Base-by-base conservation (phyloP, 768 basidiomycete genomes). In the Tephrocybe sp. region DNA sequence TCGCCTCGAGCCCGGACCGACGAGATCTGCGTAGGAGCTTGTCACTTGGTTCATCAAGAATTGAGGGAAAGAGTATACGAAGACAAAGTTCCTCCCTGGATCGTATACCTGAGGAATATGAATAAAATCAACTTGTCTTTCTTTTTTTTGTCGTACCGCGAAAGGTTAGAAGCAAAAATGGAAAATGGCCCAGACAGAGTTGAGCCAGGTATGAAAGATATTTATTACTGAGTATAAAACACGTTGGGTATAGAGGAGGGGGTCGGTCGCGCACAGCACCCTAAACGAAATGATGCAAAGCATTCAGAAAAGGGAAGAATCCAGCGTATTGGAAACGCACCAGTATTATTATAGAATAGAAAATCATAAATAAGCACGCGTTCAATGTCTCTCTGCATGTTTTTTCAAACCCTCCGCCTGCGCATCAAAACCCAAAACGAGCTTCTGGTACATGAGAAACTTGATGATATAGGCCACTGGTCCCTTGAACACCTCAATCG, bases 331-430 rank as follows among this genome's bases (percentile, higher is more conserved):
- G 26, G 26, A 26, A 26, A 26, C 26, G 26, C 7, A 26, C 26
- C 26, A 26, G 26, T 26, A 4, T 7, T 4, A 26, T 42, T 12
- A 26, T 19, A 41, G 17, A 5, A 22, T 41, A 6, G 14, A 42
- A 13, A 36, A 36, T 14, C 26, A 17, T n/a, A 6, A 23, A 19
- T 26, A 20, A 49, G 17, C 48, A 7, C 10, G 5, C 12, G 38
- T 14, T 55, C 45, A 60, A 10, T n/a, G 36, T 36, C 43, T 50
- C 60, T 87, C 85, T 0, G 77, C 70, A 35, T 75, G 64, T 47
- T 58, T 60, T 65, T 87, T 86, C 59, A 88, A 64, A 0, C 72
- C 78, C 42, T 79, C 75, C 0, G 78, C 83, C 70, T 82, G 79
- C 1, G 78, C 83, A 7, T 61, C 55, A 42, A 84, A 81, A 0